phyloP scores from a whole-genome alignment of 306 rosid species.

The Quercus cerris region DNA sequence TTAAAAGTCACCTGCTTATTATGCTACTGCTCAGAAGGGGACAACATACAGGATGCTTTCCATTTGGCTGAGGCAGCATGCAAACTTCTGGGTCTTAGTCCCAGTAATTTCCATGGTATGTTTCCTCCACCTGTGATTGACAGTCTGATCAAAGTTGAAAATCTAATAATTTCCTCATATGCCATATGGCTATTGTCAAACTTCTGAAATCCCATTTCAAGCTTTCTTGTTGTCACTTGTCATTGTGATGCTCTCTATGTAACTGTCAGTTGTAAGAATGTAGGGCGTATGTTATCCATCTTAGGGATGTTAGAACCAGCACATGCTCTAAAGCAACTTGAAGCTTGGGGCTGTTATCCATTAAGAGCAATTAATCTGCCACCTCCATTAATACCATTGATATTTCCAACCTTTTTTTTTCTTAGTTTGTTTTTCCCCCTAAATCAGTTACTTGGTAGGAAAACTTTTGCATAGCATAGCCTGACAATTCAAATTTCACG shows the following conservation, averaged over 20 bases:
- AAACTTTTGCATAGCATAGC: not conserved
- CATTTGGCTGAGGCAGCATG: constrained; percentile 77
- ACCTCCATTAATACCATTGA: not conserved
- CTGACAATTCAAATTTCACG: not conserved
- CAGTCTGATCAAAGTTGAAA: not conserved
- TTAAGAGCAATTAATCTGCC: not conserved
- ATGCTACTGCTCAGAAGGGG: constrained; percentile 95
- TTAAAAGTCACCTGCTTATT: constrained; percentile 87
- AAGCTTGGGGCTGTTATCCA: not conserved
- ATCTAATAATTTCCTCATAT: not conserved
- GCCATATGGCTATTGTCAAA: not conserved
- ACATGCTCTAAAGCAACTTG: not conserved
- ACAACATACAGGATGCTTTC: constrained; percentile 81
- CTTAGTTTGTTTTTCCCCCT: no score
- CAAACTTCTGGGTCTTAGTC: constrained; percentile 49
- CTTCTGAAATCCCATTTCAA: not conserved
- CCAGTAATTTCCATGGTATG: constrained; percentile 48
- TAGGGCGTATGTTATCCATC: not conserved
- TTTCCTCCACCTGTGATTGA: constrained; percentile 4
- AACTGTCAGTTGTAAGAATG: not conserved
- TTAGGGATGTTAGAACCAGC: not conserved
- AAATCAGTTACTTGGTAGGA: no score
- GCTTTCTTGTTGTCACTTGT: not conserved
- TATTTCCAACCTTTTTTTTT: no score
- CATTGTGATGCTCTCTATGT: not conserved